Evolutionary conservation across 306 rosid species (phyloP), one percentile per base, ranked within the genome.

Genomic region (Vigna nakashimae): DNA sequence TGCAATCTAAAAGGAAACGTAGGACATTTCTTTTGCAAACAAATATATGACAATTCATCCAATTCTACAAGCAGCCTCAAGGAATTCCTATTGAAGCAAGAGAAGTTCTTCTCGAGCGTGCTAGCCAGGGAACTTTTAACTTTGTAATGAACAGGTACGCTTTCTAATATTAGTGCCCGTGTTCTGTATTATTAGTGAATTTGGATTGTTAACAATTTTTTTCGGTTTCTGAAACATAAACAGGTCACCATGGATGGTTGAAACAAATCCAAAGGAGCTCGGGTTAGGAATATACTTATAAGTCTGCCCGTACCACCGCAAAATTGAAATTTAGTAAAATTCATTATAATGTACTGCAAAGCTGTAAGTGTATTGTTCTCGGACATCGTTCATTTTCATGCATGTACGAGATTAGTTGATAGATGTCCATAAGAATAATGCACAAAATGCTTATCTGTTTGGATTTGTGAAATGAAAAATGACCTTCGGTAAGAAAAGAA

Each of bases 161-260:
- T 50, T 65, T 58, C 69, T 76, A 24, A 9, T 58, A 58, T 69
- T 18, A 7, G 71, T 1, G 46, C 43, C 68, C 4, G 15, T 53
- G 46, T 76, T 20, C 36, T 50, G 48, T 42, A 38, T 55, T 46
- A 60, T 36, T 42, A 16, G n/a, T 46, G 49, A 66, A 67, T 55
- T 59, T 65, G 57, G 51, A 49, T 71, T 18, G 18, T 81, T 78
- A 22, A 15, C 20, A 15, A 14, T 32, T 55, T 69, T 74, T n/a
- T 34, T 43, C 65, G 32, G 11, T 50, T 73, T 73, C 17, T 28
- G 38, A 20, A 71, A 74, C 72, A 71, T 58, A 24, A 75, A 80
- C 89, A 94, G 98, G 92, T 82, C 97, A 3, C 86, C 96, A 55
- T 94, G 96, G 98, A 92, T 85, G 96, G 83, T 94, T 84, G 98